Evolutionary conservation across 345 rosid species (phyloP).

Genomic region (Citrus sinensis): DVS_A1.0 CM039168.1:5412501-5413000

Average conservation of each 20-base stretch:
- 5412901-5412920: neutral
- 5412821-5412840: neutral
- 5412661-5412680: slow-evolving; percentile 36
- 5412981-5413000: slow-evolving; percentile 52
- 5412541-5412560: slow-evolving; percentile 57
- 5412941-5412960: slow-evolving; percentile 95
- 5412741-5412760: slow-evolving; percentile 77
- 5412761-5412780: neutral
- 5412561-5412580: slow-evolving; percentile 65
- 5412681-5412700: slow-evolving; percentile 27
- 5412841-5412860: neutral
- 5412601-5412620: slow-evolving; percentile 64
- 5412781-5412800: neutral
- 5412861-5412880: neutral
- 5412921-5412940: slow-evolving; percentile 89
- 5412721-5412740: slow-evolving; percentile 68
- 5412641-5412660: slow-evolving; percentile 75
- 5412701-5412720: slow-evolving; percentile 54
- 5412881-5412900: neutral
- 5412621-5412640: slow-evolving; percentile 95
- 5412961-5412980: slow-evolving; percentile 83
- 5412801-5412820: neutral
- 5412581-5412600: slow-evolving; percentile 78
- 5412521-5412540: neutral
- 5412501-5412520: neutral